Conservation (phyloP, 371 early-diverging fungal genomes). For the Capillidium rhysosporum region DNA sequence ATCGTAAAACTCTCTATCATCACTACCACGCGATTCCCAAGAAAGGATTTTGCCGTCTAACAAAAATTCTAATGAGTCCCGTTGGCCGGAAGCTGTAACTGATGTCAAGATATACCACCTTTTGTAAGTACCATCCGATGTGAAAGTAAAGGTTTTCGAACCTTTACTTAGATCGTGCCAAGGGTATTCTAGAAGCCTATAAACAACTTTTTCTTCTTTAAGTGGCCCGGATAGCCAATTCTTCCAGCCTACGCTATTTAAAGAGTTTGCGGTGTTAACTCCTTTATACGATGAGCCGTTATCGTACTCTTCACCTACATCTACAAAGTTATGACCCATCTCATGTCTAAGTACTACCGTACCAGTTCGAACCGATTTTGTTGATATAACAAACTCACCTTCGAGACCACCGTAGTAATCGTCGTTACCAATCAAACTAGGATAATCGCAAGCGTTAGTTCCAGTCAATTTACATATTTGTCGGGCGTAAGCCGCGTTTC, state of each 20-base stretch:
- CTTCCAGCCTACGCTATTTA: constrained; percentile 16
- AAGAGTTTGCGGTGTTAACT: constrained; percentile 18
- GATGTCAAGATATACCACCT: constrained; percentile 25
- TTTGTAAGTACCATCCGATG: constrained; percentile 18
- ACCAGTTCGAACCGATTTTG: constrained; percentile 23
- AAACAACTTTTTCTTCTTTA: constrained; percentile 14
- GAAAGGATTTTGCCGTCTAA: constrained; percentile 19
- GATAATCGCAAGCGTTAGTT: constrained; percentile 28
- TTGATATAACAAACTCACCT: constrained; percentile 36
- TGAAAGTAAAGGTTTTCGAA: constrained; percentile 19
- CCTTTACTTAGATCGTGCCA: constrained; percentile 34
- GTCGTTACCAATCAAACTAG: constrained; percentile 28
- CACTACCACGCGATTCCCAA: constrained; percentile 20
- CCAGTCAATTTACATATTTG: constrained; percentile 22
- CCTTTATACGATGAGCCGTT: constrained; percentile 30
- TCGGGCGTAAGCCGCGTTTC: constrained; percentile 21
- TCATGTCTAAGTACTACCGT: constrained; percentile 33
- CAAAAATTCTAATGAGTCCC: constrained; percentile 13
- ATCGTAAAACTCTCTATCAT: constrained; percentile 23
- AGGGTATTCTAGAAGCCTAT: constrained; percentile 19
- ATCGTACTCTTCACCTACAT: constrained; percentile 33
- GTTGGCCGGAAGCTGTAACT: constrained; percentile 23
- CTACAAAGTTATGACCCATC: constrained; percentile 29
- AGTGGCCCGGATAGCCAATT: constrained; percentile 24
- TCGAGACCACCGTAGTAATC: constrained; percentile 36